Evolutionary conservation across 2,329 filamentous ascomycete species (phyloP), one percentile per base, ranked within the genome.

Genomic region (Colletotrichum sublineola): DNA sequence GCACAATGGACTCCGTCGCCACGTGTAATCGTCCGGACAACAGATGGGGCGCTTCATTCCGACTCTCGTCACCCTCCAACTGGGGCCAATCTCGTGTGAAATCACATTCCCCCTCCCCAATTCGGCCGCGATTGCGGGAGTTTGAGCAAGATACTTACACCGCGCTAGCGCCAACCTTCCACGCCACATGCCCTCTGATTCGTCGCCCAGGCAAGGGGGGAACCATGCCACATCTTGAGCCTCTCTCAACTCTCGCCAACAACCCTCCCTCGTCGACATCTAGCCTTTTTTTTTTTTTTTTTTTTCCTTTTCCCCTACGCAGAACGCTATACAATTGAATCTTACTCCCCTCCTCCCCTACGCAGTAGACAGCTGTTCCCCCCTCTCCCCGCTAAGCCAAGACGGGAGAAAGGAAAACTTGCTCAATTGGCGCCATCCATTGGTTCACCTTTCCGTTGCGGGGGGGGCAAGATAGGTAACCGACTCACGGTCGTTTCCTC

Each of bases 361-460:
- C 44, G 38, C 60, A 50, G 46, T 38, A 36, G 60, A 50, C 60
- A 50, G 46, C 56, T 68, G 38, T 58, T 58, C 29, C 31, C 24
- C 14, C 44, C 38, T 20, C 14, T 18, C 38, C 31, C 52, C 31
- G 53, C 61, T 50, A 68, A 24, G 36, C 48, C 9, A 46, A 53
- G 61, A n/a, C 46, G 14, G 20, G 36, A 31, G 56, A 56, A 20
- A 61, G 61, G 64, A 42, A 65, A 74, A 74, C 75, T 75, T 77
- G 76, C 76, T 77, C 76, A 77, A 75, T 76, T 75, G 74, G 74
- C 69, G 69, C 40, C 64, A 31, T 61, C 62, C n/a, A 74, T 73
- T 73, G 73, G 73, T 9, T 58, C 42, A 52, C 62, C 55, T 63
- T 62, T 40, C 66, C 24, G 29, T 60, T 53, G 50, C 65, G 63